These are phyloP conservation scores for Xylaria multiplex DNA, from an alignment of 2,329 filamentous ascomycete species.

Conservation along the genomic window DNA sequence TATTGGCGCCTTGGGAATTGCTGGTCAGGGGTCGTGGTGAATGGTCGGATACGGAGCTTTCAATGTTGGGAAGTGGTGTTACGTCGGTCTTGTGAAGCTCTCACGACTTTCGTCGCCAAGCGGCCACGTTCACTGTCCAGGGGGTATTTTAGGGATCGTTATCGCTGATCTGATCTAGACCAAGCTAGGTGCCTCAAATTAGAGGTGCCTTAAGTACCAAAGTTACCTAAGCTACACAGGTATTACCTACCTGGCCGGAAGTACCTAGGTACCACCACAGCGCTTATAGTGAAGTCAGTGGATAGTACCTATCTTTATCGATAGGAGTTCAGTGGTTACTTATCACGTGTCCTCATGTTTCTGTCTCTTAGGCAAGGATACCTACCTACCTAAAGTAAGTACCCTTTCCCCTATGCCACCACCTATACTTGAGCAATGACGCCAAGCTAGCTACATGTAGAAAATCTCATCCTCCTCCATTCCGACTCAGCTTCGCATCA, in stretches of 20 bases:
- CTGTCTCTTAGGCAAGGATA: no score
- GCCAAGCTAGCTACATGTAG: constrained; percentile 12
- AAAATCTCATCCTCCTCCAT: constrained; percentile 26
- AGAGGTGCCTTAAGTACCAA: no score
- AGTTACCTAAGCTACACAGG: no score
- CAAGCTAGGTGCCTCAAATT: background rate
- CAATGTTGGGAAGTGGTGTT: constrained; percentile 10
- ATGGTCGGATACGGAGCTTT: constrained; percentile 7
- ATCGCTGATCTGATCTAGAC: constrained; percentile 8
- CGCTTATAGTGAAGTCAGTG: background rate
- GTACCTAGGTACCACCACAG: no score
- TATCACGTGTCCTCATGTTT: no score
- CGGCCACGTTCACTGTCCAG: constrained; percentile 37
- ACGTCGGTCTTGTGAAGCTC: constrained; percentile 31
- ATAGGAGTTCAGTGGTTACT: background rate
- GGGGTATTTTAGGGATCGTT: constrained; percentile 15
- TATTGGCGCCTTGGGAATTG: constrained; percentile 8
- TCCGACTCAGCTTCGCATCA: no score
- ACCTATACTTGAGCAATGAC: constrained; percentile 2
- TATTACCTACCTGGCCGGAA: no score
- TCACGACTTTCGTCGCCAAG: constrained; percentile 30
- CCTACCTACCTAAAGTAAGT: no score
- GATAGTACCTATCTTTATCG: constrained; percentile 2
- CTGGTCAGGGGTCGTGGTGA: constrained; percentile 18
- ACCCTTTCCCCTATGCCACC: no score